These are phyloP conservation scores for Debaryomyces hansenii DNA, from an alignment of 805 yeast genomes.

Conservation along the genomic window DNA sequence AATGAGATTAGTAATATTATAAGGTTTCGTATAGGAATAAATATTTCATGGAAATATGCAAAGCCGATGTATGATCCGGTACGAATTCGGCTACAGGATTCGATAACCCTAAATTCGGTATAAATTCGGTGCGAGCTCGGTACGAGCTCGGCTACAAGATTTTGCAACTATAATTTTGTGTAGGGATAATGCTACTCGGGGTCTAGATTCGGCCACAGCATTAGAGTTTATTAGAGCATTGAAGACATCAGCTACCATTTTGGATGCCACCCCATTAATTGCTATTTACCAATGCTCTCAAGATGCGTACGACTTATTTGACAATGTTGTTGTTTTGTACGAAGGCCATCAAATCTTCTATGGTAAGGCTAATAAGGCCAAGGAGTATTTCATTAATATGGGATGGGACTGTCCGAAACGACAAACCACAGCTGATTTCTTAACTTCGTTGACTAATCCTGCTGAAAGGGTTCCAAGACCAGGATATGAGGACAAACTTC, in stretches of 20 bases:
- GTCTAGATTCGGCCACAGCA: conserved; percentile 83
- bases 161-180: conserved; percentile 56
- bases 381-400: conserved; percentile 55
- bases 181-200: conserved; percentile 81
- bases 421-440: conserved; percentile 68
- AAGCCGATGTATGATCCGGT: too few relatives aligned
- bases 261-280: conserved; percentile 54
- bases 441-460: conserved; percentile 68
- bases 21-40: too few relatives aligned
- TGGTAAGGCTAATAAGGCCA: conserved; percentile 44
- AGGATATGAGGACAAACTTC: conserved; percentile 53
- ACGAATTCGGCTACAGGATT: too few relatives aligned
- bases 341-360: conserved; percentile 50
- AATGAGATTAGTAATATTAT: too few relatives aligned
- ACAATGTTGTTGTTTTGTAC: conserved; percentile 46
- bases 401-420: conserved; percentile 63
- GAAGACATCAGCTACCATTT: conserved; percentile 56
- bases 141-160: too few relatives aligned
- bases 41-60: too few relatives aligned
- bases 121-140: too few relatives aligned
- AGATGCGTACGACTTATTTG: too few relatives aligned
- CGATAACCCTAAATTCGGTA: too few relatives aligned
- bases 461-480: conserved; percentile 51
- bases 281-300: conserved; percentile 59
- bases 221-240: conserved; percentile 69